phyloP scores from a whole-genome alignment of 805 yeast species.

The Zygosaccharomyces pseudorouxii region DNA sequence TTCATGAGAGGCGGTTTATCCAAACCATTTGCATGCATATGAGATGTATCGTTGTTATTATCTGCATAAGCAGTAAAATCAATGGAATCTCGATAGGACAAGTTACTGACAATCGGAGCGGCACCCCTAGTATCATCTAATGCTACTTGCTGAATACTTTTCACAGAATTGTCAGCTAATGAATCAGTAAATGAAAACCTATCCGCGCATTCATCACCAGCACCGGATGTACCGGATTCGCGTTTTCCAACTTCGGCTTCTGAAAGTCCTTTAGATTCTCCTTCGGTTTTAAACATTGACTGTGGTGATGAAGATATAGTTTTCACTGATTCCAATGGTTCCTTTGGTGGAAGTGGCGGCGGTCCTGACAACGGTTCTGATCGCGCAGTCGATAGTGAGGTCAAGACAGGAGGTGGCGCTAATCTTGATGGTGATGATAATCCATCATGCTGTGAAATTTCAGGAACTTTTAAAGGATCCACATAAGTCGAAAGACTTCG shows the following conservation, averaged over 20 bases:
- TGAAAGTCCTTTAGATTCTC: background rate
- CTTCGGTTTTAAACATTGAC: background rate
- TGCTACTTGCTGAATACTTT: constrained; percentile 19
- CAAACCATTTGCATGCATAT: background rate
- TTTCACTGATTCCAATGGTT: background rate
- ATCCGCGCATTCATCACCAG: constrained; percentile 11
- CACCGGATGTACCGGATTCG: constrained; percentile 7
- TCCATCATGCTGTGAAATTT: background rate
- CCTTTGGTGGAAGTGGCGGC: background rate
- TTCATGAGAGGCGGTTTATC: background rate
- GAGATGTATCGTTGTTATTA: background rate
- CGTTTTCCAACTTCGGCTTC: background rate
- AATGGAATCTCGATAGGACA: constrained; percentile 2
- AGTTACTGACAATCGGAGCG: constrained; percentile 12
- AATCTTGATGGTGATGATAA: background rate
- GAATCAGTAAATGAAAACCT: constrained; percentile 22
- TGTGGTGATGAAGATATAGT: background rate
- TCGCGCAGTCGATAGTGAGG: background rate
- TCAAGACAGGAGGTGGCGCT: background rate
- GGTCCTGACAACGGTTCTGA: background rate
- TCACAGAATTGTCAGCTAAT: constrained; percentile 16
- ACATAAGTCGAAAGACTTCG: background rate
- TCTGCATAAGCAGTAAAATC: background rate
- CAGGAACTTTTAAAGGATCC: constrained; percentile 1
- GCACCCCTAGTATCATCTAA: constrained; percentile 13